Base-by-base conservation (phyloP, 345 rosid genomes). In the Eutrema heterophyllum region DNA sequence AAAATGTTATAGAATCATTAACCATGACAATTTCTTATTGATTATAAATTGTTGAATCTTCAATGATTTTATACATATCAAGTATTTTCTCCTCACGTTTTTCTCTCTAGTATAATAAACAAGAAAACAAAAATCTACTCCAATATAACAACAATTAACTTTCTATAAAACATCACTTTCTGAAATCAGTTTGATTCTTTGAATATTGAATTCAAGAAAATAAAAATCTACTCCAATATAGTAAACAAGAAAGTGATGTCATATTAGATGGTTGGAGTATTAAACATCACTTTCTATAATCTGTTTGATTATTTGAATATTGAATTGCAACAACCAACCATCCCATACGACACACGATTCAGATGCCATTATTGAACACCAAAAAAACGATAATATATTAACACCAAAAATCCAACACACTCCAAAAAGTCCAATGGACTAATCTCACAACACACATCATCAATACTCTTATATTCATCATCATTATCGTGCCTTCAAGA, bases 271-370 rank as follows among this genome's bases (percentile, higher is more conserved):
- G 24, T 21, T 21, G 24, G 24, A 21, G 4, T 33, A 9, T 15
- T 5, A 21, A 44, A n/a, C 53, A 45, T 44, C 53, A 44, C 29
- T 45, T 30, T 64, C 30, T 46, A 30, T 48, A 33, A 11, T 6
- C 15, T 45, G 24, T 18, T 43, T 50, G 5, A 21, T 21, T 21
- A 1, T n/a, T 46, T 6, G 66, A 46, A 7, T 1, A 64, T 33
- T 46, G 7, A 32, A 40, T 32, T 16, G 13, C 30, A 44, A 56
- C 76, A 14, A 63, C 64, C 70, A 14, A 63, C 64, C 14, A 73
- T 53, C 64, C 64, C 64, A 64, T 43, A 45, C 71, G 49, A 64
- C 56, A 54, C 62, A 72, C 56, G 56, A 43, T 11, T 72, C 7
- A 53, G 29, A 72, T 62, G 13, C 68, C 13, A 62, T 32, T 62